phyloP scores from a whole-genome alignment of 2,329 filamentous ascomycete genomes.

The Dactylellina leptospora region DNA sequence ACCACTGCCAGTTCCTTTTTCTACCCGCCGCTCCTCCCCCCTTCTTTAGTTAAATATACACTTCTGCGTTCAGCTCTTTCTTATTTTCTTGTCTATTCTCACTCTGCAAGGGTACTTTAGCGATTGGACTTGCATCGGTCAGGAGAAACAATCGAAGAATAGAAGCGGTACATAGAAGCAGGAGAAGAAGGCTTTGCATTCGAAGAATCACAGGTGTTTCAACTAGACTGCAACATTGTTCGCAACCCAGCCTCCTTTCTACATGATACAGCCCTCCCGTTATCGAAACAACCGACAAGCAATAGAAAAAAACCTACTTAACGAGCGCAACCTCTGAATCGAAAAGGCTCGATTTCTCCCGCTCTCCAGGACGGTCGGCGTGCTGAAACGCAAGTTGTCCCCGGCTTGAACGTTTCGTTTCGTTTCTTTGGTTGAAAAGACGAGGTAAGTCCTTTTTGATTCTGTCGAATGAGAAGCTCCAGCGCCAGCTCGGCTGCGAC shows the following conservation, averaged over 20 bases:
- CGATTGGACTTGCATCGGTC: conserved; percentile 1
- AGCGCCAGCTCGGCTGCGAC: conserved; percentile 25
- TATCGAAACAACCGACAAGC: background rate
- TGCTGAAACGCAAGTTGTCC: conserved; percentile 31
- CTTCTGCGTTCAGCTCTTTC: background rate
- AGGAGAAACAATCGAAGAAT: background rate
- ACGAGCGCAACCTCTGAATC: background rate
- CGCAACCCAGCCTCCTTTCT: conserved; percentile 25
- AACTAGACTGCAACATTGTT: conserved; percentile 12
- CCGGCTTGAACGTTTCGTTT: conserved; percentile 28
- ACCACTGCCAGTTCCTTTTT: background rate
- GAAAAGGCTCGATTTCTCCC: conserved; percentile 3
- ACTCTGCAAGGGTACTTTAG: background rate
- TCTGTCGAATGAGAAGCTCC: conserved; percentile 23
- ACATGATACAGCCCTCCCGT: background rate
- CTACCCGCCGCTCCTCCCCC: background rate
- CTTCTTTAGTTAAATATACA: too few relatives aligned
- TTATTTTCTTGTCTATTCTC: background rate
- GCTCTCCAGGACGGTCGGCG: too few relatives aligned
- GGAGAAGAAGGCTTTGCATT: background rate
- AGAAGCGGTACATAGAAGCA: background rate
- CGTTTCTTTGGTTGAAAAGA: conserved; percentile 14
- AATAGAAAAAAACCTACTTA: background rate
- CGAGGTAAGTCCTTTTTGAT: conserved; percentile 1
- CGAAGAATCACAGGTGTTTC: conserved; percentile 18